phyloP scores from a whole-genome alignment of 208 protist genomes.

The Crithidia brevicula region DNA sequence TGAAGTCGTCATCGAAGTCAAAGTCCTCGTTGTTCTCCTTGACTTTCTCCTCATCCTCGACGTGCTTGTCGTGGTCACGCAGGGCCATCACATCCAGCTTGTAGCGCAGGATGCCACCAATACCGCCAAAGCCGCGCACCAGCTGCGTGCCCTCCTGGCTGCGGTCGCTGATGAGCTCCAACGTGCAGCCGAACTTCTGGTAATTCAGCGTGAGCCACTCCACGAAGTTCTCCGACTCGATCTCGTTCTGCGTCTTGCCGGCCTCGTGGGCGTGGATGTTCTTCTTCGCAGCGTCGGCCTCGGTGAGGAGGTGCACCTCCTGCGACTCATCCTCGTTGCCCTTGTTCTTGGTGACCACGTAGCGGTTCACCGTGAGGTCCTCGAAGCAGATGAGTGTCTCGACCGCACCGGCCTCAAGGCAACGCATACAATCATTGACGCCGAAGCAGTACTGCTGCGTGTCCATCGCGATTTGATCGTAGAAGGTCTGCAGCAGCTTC shows the following conservation, averaged over 20 bases:
- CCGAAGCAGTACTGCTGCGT: slow-evolving; percentile 99
- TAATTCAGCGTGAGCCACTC: slow-evolving; percentile 99
- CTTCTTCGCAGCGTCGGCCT: slow-evolving; percentile 71
- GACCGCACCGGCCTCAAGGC: slow-evolving; percentile 97
- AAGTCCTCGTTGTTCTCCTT: slow-evolving; percentile 79
- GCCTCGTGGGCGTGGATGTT: slow-evolving; percentile 87
- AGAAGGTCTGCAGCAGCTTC: slow-evolving; percentile 98
- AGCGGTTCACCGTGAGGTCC: slow-evolving; percentile 94
- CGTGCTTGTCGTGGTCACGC: slow-evolving; percentile 86
- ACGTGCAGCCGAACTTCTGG: slow-evolving; percentile 96
- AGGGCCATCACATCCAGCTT: slow-evolving; percentile 91
- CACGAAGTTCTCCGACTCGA: slow-evolving; percentile 92
- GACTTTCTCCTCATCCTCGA: slow-evolving; percentile 64
- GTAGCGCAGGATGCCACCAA: slow-evolving; percentile 95
- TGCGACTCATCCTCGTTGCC: slow-evolving; percentile 78
- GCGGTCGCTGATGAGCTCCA: slow-evolving; percentile 94
- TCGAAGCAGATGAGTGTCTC: slow-evolving; percentile 99
- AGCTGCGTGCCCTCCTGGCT: slow-evolving; percentile 99
- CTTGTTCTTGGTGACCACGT: slow-evolving; percentile 83
- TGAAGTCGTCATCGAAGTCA: slow-evolving; percentile 94
- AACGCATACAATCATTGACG: slow-evolving; percentile 96
- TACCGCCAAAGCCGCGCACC: slow-evolving; percentile 97
- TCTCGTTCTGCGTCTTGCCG: slow-evolving; percentile 90
- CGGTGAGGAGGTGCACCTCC: slow-evolving; percentile 70
- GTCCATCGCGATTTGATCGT: slow-evolving; percentile 98